Evolutionary conservation across 1,139 yeast species (phyloP).

Genomic region (Zygoascus hellenicus): DNA sequence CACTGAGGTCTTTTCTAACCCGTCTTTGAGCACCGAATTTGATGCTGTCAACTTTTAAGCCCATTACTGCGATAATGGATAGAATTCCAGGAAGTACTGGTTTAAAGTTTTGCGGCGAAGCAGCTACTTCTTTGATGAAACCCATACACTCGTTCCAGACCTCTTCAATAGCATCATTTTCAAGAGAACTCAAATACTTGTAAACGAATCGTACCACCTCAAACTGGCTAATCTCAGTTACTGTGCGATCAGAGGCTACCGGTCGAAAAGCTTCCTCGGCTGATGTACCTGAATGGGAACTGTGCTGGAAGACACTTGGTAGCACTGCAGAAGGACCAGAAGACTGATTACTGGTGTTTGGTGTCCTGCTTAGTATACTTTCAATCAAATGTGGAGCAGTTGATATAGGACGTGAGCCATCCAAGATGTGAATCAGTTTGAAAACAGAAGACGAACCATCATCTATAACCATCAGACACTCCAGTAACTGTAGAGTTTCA

Average conservation of each 20-base stretch:
- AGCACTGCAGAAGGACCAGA: background rate
- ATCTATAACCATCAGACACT: conserved; percentile 40
- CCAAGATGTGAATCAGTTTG: conserved; percentile 67
- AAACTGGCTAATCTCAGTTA: conserved; percentile 9
- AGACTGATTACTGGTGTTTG: background rate
- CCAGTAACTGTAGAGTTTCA: conserved; percentile 72
- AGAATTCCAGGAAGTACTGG: conserved; percentile 49
- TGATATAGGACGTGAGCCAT: conserved; percentile 74
- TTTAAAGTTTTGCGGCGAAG: conserved; percentile 46
- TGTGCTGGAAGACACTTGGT: conserved; percentile 4
- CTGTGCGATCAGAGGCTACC: background rate
- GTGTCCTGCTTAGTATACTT: conserved; percentile 44
- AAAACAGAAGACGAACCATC: conserved; percentile 31
- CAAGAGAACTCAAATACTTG: conserved; percentile 57
- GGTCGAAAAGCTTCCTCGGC: conserved; percentile 3
- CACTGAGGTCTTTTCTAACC: conserved; percentile 60
- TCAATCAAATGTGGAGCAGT: conserved; percentile 65
- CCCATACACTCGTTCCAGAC: conserved; percentile 54
- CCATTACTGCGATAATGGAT: conserved; percentile 45
- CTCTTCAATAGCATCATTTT: conserved; percentile 71
- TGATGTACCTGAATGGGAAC: background rate
- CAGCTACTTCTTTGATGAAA: conserved; percentile 55
- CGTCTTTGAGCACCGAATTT: conserved; percentile 59
- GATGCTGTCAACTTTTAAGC: conserved; percentile 50
- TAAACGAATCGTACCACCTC: conserved; percentile 48